Base-by-base conservation (phyloP, 768 basidiomycete species). In the Mycena alexandri region DNA sequence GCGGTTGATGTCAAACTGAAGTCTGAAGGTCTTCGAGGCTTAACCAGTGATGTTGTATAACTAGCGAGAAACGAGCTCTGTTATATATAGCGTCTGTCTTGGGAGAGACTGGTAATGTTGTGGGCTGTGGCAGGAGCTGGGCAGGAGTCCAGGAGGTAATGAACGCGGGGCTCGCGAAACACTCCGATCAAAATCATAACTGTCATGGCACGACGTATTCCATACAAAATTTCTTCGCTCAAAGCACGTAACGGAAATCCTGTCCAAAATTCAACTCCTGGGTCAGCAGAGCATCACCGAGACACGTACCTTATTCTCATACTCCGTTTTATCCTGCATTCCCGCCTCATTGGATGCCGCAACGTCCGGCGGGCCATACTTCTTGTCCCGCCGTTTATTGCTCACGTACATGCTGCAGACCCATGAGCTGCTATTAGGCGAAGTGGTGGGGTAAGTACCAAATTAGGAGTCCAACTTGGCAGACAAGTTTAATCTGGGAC, bases 241-340 rank as follows among this genome's bases (percentile, higher is more conserved):
- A 70, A 9, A 66, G 55, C 29, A 70, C 69, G 33, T 70, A 70
- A 34, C 69, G 69, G 64, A 71, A 71, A 56, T 71, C 46, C 62
- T 63, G 21, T 3, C 5, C 2, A 5, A 36, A 1, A 6, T 11
- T 47, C 24, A 44, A 24, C 14, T 38, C 38, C 9, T 10, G n/a
- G 6, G 10, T 0, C 11, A 21, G 1, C 19, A 19, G 16, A 16
- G 51, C 52, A 10, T 11, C 29, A 22, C 5, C 12, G 21, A 3
- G 24, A 17, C 3, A 53, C 68, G 46, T 34, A 68, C 71, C 50
- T 70, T 72, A 47, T 72, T 70, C 55, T 72, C 71, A 54, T 53
- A 72, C 56, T 72, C 71, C 2, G 71, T 72, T 69, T 72, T 72
- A 46, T 72, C 71, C 50, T 70, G 71, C 71, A 72, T 72, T 25